phyloP scores from a whole-genome alignment of 2,329 filamentous ascomycete species.

The Aureobasidium sp. region DNA sequence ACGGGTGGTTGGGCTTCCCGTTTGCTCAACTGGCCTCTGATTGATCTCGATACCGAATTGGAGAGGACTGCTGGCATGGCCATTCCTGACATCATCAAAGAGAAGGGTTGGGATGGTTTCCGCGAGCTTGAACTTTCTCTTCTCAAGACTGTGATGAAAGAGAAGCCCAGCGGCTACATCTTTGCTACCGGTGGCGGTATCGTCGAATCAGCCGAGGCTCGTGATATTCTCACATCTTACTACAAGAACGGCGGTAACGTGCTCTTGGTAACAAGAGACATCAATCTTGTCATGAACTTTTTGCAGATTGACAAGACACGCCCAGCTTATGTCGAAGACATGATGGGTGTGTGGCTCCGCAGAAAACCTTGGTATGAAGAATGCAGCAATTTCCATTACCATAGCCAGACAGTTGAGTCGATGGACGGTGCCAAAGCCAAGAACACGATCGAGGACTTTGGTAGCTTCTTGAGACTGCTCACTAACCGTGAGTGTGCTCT shows the following conservation, averaged over 20 bases:
- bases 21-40: constrained; percentile 64
- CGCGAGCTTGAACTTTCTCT: constrained; percentile 68
- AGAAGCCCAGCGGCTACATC: constrained; percentile 65
- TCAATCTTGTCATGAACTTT: constrained; percentile 80
- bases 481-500: constrained; percentile 51
- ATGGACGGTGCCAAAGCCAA: constrained; percentile 24
- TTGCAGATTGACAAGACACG: constrained; percentile 80
- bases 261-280: constrained; percentile 77
- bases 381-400: constrained; percentile 91
- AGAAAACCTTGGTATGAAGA: constrained; percentile 83
- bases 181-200: constrained; percentile 93
- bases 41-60: constrained; percentile 83
- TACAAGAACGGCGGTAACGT: constrained; percentile 72
- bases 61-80: constrained; percentile 63
- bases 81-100: constrained; percentile 78
- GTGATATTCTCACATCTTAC: constrained; percentile 65
- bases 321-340: constrained; percentile 86
- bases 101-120: constrained; percentile 80
- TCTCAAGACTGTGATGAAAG: constrained; percentile 62
- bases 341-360: constrained; percentile 81
- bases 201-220: constrained; percentile 74
- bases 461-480: constrained; percentile 61
- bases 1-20: constrained; percentile 77
- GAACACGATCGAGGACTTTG: constrained; percentile 58
- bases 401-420: constrained; percentile 57